phyloP scores from a whole-genome alignment of 1,284 basidiomycete genomes.

The Leccinum pachyderme region DNA sequence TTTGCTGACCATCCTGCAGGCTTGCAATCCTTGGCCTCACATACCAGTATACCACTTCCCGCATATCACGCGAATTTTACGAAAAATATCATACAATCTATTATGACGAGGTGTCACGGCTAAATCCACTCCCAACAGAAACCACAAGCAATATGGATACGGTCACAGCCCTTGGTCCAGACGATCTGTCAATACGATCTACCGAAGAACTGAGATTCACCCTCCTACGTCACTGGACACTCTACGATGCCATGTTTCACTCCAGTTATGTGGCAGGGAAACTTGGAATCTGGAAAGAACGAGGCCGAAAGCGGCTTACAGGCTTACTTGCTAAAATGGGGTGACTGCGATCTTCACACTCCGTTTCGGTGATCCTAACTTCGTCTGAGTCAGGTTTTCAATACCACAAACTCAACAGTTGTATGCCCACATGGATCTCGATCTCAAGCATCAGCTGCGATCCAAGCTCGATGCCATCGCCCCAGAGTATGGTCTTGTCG shows the following conservation, averaged over 20 bases:
- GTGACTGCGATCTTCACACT: slow-evolving; percentile 44
- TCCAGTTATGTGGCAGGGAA: slow-evolving; percentile 95
- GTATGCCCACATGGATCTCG: slow-evolving; percentile 95
- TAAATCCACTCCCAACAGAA: slow-evolving; percentile 64
- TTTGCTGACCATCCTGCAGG: slow-evolving; percentile 44
- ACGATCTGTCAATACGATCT: slow-evolving; percentile 78
- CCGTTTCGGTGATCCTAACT: slow-evolving; percentile 11
- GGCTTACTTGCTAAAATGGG: slow-evolving; percentile 99
- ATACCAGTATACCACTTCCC: slow-evolving; percentile 85
- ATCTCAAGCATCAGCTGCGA: slow-evolving; percentile 83
- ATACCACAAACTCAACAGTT: slow-evolving; percentile 91
- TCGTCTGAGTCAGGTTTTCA: slow-evolving; percentile 65
- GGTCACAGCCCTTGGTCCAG: slow-evolving; percentile 59
- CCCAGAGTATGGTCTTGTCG: slow-evolving; percentile 95
- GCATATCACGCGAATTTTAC: slow-evolving; percentile 86
- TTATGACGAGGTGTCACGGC: slow-evolving; percentile 85
- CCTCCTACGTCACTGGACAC: slow-evolving; percentile 95
- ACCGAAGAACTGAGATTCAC: slow-evolving; percentile 91
- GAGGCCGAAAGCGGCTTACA: slow-evolving; percentile 84
- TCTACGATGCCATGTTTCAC: slow-evolving; percentile 98
- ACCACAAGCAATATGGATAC: slow-evolving; percentile 40
- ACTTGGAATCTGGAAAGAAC: slow-evolving; percentile 95
- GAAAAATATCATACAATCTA: slow-evolving; percentile 79
- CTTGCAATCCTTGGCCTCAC: slow-evolving; percentile 93
- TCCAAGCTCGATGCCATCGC: slow-evolving; percentile 86